Evolutionary conservation across 2,329 filamentous ascomycete species (phyloP), one percentile per base, ranked within the genome.

Genomic region (Biscogniauxia sp.): DNA sequence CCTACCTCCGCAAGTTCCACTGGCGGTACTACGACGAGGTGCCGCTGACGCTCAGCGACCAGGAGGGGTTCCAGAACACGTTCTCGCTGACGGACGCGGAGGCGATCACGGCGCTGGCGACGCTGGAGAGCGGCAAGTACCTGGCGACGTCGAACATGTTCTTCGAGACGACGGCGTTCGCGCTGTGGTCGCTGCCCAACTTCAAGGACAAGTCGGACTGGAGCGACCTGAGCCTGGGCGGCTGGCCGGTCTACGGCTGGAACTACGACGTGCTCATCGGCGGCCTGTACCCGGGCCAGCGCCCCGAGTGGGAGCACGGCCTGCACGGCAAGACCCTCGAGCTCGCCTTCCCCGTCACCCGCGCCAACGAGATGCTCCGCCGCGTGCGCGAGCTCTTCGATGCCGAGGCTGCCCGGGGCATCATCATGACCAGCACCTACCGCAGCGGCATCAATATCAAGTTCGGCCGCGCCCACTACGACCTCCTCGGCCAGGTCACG

Each of bases 221-320:
- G 69, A 45, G 37, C 37, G 58, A 73, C 56, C 63, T 72, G n/a
- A 77, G 83, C 58, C 67, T 66, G 37, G 11, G 15, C 0, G 63
- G 73, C 3, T 83, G 80, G 79, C 81, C 81, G 17, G 80, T 83
- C 25, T 82, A 82, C 63, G 81, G 81, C 11, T 82, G 78, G 75
- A 82, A 82, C 72, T 82, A 83, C 66, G 80, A 83, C 66, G 79
- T 83, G 9, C 73, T 83, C 15, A 83, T 83, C 60, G 81, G 81
- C 17, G 81, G 81, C 0, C 68, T 83, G 19, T 83, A 82, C 66
- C 78, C 75, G 7, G 77, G 76, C 57, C 78, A 81, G 68, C 75
- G 75, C 57, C 77, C 80, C 4, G 76, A 81, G 63, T 83, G 80
- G 80, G 81, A 83, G n/a, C 77, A 79, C 54, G 76, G 74, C 25